Evolutionary conservation across 2,329 filamentous ascomycete species (phyloP), one percentile per base, ranked within the genome.

Genomic region (Trichoderma sp.): DNA sequence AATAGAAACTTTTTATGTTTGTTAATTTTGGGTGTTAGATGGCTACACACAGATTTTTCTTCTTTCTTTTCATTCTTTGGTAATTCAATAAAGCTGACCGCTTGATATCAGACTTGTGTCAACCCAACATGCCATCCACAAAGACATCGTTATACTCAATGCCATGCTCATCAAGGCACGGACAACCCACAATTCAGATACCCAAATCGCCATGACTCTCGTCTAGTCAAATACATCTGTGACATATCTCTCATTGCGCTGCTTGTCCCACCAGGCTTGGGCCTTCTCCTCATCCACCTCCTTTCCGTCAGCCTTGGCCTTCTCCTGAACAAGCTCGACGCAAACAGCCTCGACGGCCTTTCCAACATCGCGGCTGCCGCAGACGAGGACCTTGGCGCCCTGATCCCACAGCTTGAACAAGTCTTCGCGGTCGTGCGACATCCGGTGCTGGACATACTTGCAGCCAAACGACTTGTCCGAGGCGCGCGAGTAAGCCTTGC

Each of bases 381-480:
- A 93, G 2, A 92, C 86, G 76, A 88, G 93, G 0, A 91, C 80
- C 76, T 87, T 86, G 0, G 90, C 85, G 4, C 83, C 85, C 9
- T 77, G 73, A 6, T 79, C 72, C 83, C 84, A 86, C 24, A 85
- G 76, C 26, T 78, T 74, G 15, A 76, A 73, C 3, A 85, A 73
- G 51, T 83, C 80, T 2, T 80, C 76, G 6, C 78, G 74, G 68
- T 84, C 80, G 4, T 76, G 78, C 11, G 75, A 78, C 66, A 87
- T 71, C 6, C 82, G 76, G 60, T 87, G 81, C 78, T 86, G 85
- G 14, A 87, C 85, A 73, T 86, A 84, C 74, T 78, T 80, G 74
- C 80, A 87, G 0, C 86, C 88, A 6, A 84, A 79, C 0, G 85
- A 85, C 66, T 80, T 79, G 6, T 84, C 83, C 0, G 79, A 72